Percentiles rank a stretch among this genome's conserved stretches.
These are phyloP conservation scores for Tricholoma hemisulphureum DNA, from an alignment of 768 basidiomycete species.

Conservation along the genomic window DNA sequence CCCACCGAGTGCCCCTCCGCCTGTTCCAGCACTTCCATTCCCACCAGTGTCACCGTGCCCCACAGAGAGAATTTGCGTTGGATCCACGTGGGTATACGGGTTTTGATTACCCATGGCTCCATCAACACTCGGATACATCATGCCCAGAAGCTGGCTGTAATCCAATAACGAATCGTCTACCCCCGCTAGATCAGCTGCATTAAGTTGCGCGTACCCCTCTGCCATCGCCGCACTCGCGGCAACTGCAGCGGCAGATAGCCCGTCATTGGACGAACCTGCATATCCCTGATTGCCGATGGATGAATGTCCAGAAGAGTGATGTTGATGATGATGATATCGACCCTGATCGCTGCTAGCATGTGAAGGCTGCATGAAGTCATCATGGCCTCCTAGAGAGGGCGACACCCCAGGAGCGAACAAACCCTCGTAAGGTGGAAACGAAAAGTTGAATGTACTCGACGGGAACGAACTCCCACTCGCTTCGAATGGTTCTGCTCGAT, in stretches of 20 bases:
- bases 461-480: constrained; percentile 56
- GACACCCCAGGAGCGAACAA: constrained; percentile 53
- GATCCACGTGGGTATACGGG: constrained; percentile 83
- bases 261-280: constrained; percentile 38
- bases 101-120: constrained; percentile 34
- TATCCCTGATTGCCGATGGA: constrained; percentile 20
- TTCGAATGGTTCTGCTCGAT: constrained; percentile 35
- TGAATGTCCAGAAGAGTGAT: constrained; percentile 19
- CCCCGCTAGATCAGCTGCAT: constrained; percentile 48
- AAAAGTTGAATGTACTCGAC: constrained; percentile 68
- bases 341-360: background rate
- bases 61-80: constrained; percentile 72
- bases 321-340: constrained; percentile 9
- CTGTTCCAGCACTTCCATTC: constrained; percentile 18
- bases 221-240: constrained; percentile 69
- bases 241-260: constrained; percentile 62
- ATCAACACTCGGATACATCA: constrained; percentile 60
- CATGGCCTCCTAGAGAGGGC: constrained; percentile 17
- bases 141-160: constrained; percentile 64
- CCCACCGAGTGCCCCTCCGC: constrained; percentile 40
- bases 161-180: constrained; percentile 59
- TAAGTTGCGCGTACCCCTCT: constrained; percentile 70
- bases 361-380: constrained; percentile 13
- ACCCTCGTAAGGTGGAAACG: constrained; percentile 63
- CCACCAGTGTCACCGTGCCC: constrained; percentile 24